Evolutionary conservation across 495 filamentous ascomycete genomes (phyloP).

Genomic region (Aspergillus sclerotiicarbonarius): DNA sequence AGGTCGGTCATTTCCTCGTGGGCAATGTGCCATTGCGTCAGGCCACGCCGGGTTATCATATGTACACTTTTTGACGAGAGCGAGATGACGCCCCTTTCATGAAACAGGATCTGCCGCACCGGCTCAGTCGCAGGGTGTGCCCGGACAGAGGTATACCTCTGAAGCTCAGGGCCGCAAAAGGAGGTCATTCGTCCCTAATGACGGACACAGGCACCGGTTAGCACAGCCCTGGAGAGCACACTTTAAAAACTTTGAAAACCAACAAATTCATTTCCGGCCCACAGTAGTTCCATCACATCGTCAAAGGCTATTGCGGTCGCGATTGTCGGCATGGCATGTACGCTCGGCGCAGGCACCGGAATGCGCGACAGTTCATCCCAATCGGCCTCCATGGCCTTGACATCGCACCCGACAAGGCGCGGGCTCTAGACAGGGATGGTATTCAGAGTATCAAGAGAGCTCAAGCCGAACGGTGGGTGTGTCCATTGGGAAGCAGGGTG

Average conservation of each 20-base stretch:
- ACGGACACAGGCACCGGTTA: slow-evolving; percentile 12
- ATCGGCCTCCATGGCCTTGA: slow-evolving; percentile 45
- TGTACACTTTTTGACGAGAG: slow-evolving; percentile 76
- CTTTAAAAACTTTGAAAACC: slow-evolving; percentile 22
- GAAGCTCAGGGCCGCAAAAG: slow-evolving; percentile 78
- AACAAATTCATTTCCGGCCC: slow-evolving; percentile 88
- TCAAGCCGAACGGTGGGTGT: slow-evolving; percentile 21
- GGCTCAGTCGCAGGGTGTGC: slow-evolving; percentile 63
- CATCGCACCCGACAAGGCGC: slow-evolving; percentile 16
- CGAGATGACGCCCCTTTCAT: slow-evolving; percentile 83
- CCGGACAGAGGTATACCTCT: slow-evolving; percentile 75
- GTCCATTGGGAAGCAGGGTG: slow-evolving; percentile 31
- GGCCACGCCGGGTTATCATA: slow-evolving; percentile 75
- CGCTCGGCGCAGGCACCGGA: slow-evolving; percentile 63
- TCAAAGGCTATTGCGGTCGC: slow-evolving; percentile 82
- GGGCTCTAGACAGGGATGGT: slow-evolving; percentile 2
- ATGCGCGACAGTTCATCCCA: slow-evolving; percentile 67
- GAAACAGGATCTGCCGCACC: slow-evolving; percentile 78
- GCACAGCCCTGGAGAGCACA: neutral
- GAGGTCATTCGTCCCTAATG: slow-evolving; percentile 79
- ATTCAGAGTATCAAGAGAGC: slow-evolving; percentile 1
- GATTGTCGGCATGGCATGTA: slow-evolving; percentile 60
- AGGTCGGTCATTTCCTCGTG: slow-evolving; percentile 77
- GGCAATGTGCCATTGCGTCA: slow-evolving; percentile 81
- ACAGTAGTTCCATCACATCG: slow-evolving; percentile 80